Percentiles rank a stretch among this genome's conserved stretches.
Evolutionary conservation across 129 eudicot genomes (phyloP).

Genomic region (Centaurea solstitialis): DNA sequence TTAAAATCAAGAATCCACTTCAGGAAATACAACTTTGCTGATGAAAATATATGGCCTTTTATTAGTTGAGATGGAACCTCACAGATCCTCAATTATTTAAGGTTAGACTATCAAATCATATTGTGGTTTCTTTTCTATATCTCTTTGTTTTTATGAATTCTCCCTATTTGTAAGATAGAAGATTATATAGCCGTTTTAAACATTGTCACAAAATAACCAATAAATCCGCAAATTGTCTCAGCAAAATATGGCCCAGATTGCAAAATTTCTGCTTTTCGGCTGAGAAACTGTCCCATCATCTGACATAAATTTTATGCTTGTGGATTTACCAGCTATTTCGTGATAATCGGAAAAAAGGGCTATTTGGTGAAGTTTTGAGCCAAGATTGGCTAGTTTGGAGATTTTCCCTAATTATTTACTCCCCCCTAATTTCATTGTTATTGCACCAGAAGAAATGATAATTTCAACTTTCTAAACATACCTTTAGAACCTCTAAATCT

Average conservation of each 20-base stretch:
- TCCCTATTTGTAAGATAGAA: neutral
- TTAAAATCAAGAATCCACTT: too few species aligned
- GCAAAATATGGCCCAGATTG: too few species aligned
- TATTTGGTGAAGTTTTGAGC: neutral
- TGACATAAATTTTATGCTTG: neutral
- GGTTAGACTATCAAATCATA: neutral
- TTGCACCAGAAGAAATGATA: constrained; percentile 7
- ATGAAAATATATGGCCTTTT: too few species aligned
- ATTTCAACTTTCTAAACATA: constrained; percentile 14
- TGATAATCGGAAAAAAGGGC: neutral
- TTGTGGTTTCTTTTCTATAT: neutral
- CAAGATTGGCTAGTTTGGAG: neutral
- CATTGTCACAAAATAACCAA: too few species aligned
- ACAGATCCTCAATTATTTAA: too few species aligned
- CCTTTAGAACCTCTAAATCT: constrained; percentile 94
- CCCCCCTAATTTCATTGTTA: neutral
- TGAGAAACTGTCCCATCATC: too few species aligned
- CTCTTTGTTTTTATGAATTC: neutral
- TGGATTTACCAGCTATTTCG: neutral
- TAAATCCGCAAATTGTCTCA: too few species aligned
- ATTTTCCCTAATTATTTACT: neutral
- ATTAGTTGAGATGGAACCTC: too few species aligned
- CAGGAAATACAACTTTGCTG: too few species aligned
- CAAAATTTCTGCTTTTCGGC: too few species aligned
- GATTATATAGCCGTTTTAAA: neutral